A percentile compares a stretch with the other conserved stretches of the same genome.
phyloP scores from a whole-genome alignment of 2,329 filamentous ascomycete species.

The Fusarium begoniae region DNA sequence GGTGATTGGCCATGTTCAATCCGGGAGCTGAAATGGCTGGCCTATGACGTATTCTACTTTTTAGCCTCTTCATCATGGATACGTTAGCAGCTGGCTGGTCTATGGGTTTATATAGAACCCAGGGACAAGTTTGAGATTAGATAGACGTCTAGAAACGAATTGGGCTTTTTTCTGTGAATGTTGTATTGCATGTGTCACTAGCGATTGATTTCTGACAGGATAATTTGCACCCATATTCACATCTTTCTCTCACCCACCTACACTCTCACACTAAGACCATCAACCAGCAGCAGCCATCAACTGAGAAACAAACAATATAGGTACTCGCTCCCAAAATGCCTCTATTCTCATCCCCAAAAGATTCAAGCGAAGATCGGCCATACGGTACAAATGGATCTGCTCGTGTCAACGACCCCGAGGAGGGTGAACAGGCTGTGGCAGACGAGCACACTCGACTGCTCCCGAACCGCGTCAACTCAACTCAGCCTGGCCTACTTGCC shows the following conservation, averaged over 20 bases:
- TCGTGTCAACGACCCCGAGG: constrained; percentile 25
- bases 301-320: neutral
- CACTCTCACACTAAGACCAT: neutral
- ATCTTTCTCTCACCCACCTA: neutral
- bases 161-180: neutral
- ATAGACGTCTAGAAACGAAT: neutral
- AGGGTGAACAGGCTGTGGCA: constrained; percentile 44
- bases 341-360: constrained; percentile 45
- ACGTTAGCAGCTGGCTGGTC: neutral
- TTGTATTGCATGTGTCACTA: constrained; percentile 2
- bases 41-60: constrained; percentile 43
- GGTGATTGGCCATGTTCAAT: constrained; percentile 27
- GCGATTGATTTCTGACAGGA: neutral
- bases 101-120: constrained; percentile 26
- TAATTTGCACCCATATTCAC: neutral
- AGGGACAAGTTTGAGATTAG: neutral
- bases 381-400: constrained; percentile 21
- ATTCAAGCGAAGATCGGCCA: constrained; percentile 31
- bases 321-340: constrained; percentile 40
- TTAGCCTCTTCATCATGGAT: constrained; percentile 19
- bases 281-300: neutral
- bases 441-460: constrained; percentile 73
- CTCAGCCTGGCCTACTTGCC: constrained; percentile 46
- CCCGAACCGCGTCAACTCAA: constrained; percentile 69
- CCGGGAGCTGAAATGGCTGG: constrained; percentile 13